A percentile compares a stretch with the other conserved stretches of the same genome.
These are phyloP conservation scores for Thamnidium elegans DNA, from an alignment of 192 early-diverging fungal genomes.

Conservation along the genomic window DNA sequence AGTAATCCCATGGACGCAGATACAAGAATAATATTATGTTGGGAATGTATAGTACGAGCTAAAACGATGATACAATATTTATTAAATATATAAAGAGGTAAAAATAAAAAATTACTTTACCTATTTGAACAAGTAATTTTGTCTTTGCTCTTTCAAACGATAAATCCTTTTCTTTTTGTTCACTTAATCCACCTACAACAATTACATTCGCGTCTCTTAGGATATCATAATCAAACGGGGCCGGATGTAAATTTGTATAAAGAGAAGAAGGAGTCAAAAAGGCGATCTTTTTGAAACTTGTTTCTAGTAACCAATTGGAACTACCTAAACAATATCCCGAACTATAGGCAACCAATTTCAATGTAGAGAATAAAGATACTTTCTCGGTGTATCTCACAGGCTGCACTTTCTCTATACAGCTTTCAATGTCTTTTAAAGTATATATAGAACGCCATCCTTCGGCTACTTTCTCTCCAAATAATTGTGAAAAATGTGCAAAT, in stretches of 20 bases:
- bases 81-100: background rate
- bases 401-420: constrained; percentile 60
- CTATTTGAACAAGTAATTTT: constrained; percentile 41
- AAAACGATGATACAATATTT: background rate
- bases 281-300: constrained; percentile 51
- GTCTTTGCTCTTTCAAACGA: constrained; percentile 35
- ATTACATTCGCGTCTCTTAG: constrained; percentile 43
- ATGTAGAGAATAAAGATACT: constrained; percentile 16
- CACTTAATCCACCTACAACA: constrained; percentile 41
- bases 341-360: constrained; percentile 57
- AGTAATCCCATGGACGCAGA: constrained; percentile 66
- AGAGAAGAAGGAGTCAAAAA: constrained; percentile 48
- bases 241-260: constrained; percentile 44
- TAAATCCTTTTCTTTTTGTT: constrained; percentile 15
- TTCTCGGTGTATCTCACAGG: constrained; percentile 56
- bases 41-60: constrained; percentile 36
- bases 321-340: constrained; percentile 73
- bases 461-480: background rate
- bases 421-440: constrained; percentile 51
- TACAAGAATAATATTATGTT: constrained; percentile 70
- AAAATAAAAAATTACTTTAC: constrained; percentile 11
- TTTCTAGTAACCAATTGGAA: constrained; percentile 72
- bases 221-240: constrained; percentile 43
- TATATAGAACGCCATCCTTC: constrained; percentile 48
- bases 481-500: constrained; percentile 12